Percentiles rank a stretch among this genome's conserved stretches.
These are phyloP conservation scores for Pythium sp. DNA, from an alignment of 352 stramenopile genomes.

Conservation along the genomic window DNA sequence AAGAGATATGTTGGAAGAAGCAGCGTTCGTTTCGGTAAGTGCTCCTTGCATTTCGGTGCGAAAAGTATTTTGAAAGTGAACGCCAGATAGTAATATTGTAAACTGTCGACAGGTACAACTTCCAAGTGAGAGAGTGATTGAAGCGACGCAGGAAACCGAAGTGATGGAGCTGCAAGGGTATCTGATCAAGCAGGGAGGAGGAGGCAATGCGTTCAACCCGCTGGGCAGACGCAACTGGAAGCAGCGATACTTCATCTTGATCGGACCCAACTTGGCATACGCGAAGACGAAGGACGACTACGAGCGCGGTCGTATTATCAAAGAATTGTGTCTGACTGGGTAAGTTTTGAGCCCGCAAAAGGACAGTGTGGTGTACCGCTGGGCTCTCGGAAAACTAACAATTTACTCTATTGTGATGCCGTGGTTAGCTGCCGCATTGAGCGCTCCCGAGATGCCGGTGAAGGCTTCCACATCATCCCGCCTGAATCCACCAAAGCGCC, in stretches of 20 bases:
- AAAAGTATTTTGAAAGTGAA: not conserved
- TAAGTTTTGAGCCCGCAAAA: conserved; percentile 20
- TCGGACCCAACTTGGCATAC: conserved; percentile 67
- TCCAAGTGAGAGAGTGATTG: conserved; percentile 74
- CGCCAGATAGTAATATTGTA: not conserved
- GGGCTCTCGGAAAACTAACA: not conserved
- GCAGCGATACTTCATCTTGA: conserved; percentile 86
- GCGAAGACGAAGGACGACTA: conserved; percentile 87
- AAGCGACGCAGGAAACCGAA: conserved; percentile 69
- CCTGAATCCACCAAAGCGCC: conserved; percentile 40
- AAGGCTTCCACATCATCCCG: conserved; percentile 84
- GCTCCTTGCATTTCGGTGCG: not conserved
- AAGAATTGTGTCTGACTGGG: conserved; percentile 78
- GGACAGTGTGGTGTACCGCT: not conserved
- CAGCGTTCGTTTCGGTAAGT: conserved; percentile 72
- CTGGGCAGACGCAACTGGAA: conserved; percentile 87
- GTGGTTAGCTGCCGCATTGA: conserved; percentile 60
- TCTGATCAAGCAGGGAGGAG: conserved; percentile 83
- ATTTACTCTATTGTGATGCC: not conserved
- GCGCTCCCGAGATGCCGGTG: conserved; percentile 66
- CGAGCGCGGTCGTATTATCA: conserved; percentile 84
- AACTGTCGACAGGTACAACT: conserved; percentile 46
- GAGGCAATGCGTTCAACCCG: conserved; percentile 72
- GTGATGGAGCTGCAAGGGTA: conserved; percentile 75
- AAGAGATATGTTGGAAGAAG: conserved; percentile 70